Conservation (phyloP, 2,329 filamentous ascomycete species). For the Ophiocordyceps sinensis region DNA sequence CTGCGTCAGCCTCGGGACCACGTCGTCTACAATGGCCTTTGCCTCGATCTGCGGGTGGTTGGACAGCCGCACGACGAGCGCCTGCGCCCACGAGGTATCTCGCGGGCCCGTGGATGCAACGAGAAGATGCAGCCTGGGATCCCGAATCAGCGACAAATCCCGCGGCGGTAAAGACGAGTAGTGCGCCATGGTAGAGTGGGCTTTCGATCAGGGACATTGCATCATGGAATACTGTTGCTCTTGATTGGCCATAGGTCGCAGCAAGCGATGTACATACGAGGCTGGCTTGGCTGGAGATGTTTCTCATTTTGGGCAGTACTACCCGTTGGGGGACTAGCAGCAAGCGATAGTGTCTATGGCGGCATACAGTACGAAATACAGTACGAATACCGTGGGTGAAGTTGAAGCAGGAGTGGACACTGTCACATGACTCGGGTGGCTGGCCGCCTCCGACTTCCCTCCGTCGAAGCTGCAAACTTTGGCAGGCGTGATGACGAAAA, state of each 20-base stretch:
- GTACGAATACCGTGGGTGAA: no score
- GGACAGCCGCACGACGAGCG: slow-evolving; percentile 51
- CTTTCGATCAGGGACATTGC: slow-evolving; percentile 14
- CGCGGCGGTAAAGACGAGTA: slow-evolving; percentile 15
- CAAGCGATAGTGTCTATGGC: no score
- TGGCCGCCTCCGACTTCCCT: no score
- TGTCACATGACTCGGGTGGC: no score
- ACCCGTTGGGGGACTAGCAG: no score
- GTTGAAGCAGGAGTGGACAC: no score
- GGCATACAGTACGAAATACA: no score
- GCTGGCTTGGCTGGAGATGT: background rate
- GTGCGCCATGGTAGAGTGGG: slow-evolving; percentile 17
- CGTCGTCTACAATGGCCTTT: slow-evolving; percentile 49
- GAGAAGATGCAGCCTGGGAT: slow-evolving; percentile 43
- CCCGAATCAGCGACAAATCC: slow-evolving; percentile 15
- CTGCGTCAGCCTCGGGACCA: slow-evolving; percentile 47
- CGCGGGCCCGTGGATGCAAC: slow-evolving; percentile 51
- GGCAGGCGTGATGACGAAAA: no score
- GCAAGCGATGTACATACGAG: background rate
- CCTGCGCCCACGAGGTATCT: slow-evolving; percentile 51
- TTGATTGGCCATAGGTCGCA: background rate
- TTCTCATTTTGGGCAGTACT: no score
- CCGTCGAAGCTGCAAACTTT: no score
- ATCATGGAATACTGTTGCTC: background rate
- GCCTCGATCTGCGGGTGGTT: slow-evolving; percentile 49